These are phyloP conservation scores for Ogataea wickerhamii DNA, from an alignment of 805 yeast species.

Conservation along the genomic window DNA sequence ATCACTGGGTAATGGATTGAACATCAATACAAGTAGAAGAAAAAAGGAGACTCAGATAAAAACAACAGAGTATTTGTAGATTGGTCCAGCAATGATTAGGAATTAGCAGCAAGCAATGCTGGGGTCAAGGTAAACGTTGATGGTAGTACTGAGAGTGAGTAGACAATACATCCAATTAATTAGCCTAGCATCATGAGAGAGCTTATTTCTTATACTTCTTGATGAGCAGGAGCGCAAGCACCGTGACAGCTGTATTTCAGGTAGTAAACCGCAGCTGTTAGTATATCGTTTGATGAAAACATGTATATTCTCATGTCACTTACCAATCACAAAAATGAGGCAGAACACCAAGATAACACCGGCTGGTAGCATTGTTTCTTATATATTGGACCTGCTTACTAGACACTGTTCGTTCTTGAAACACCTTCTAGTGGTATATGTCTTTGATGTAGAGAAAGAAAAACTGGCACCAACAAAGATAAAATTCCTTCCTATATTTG, in stretches of 20 bases:
- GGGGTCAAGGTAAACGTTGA: constrained; percentile 1
- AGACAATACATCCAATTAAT: constrained; percentile 1
- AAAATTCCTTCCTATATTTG: not conserved
- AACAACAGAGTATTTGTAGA: constrained; percentile 1
- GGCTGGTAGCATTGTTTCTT: constrained; percentile 48
- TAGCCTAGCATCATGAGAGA: constrained; percentile 1
- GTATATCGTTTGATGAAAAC: too few relatives aligned
- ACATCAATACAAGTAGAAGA: not conserved
- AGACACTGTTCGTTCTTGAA: not conserved
- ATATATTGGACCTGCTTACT: not conserved
- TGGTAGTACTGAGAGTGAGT: constrained; percentile 4
- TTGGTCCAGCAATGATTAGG: not conserved
- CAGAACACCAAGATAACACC: constrained; percentile 63
- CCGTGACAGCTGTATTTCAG: constrained; percentile 26
- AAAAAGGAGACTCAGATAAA: constrained; percentile 1
- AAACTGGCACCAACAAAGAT: not conserved
- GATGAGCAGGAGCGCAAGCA: constrained; percentile 27
- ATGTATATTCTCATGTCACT: too few relatives aligned
- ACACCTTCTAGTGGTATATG: not conserved
- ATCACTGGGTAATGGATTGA: too few relatives aligned
- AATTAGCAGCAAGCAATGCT: not conserved
- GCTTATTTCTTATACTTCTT: constrained; percentile 34
- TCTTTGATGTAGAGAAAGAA: not conserved
- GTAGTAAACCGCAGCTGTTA: too few relatives aligned
- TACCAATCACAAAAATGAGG: constrained; percentile 46